Evolutionary conservation across 1,284 basidiomycete genomes (phyloP).

Genomic region (Porphyrellus sp.): DNA sequence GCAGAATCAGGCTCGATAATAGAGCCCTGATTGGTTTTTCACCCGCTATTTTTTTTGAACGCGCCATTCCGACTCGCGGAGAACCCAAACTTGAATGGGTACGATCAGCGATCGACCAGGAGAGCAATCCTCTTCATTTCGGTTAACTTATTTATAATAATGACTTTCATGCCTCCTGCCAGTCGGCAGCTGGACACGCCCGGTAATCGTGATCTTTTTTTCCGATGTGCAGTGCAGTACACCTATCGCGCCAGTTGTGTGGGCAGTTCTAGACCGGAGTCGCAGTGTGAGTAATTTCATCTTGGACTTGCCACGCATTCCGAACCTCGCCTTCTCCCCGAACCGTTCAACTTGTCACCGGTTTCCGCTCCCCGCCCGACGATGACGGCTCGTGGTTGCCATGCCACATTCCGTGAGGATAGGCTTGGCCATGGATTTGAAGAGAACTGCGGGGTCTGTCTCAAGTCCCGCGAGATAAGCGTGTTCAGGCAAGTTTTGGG

Average conservation of each 20-base stretch:
- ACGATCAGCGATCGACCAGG: constrained; percentile 30
- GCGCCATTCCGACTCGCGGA: too few relatives aligned
- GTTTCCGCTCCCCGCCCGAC: neutral
- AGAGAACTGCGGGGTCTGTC: neutral
- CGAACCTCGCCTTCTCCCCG: constrained; percentile 11
- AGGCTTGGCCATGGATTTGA: neutral
- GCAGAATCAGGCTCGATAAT: neutral
- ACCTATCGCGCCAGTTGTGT: neutral
- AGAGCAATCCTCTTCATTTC: constrained; percentile 30
- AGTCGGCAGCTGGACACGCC: neutral
- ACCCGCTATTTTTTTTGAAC: too few relatives aligned
- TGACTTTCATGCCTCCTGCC: constrained; percentile 15
- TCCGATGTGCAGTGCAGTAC: neutral
- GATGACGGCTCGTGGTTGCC: neutral
- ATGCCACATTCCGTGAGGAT: too few relatives aligned
- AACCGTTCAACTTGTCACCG: neutral
- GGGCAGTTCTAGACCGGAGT: constrained; percentile 20
- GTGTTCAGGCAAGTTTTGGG: neutral
- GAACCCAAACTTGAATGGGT: constrained; percentile 6
- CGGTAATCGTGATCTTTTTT: neutral
- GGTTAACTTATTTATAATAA: constrained; percentile 22
- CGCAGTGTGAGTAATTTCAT: constrained; percentile 2
- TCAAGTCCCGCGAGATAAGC: neutral
- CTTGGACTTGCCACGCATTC: neutral
- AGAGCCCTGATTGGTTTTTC: neutral